These are phyloP conservation scores for Neocatenulostroma microsporum DNA, from an alignment of 2,329 filamentous ascomycete genomes.

Conservation along the genomic window DNA sequence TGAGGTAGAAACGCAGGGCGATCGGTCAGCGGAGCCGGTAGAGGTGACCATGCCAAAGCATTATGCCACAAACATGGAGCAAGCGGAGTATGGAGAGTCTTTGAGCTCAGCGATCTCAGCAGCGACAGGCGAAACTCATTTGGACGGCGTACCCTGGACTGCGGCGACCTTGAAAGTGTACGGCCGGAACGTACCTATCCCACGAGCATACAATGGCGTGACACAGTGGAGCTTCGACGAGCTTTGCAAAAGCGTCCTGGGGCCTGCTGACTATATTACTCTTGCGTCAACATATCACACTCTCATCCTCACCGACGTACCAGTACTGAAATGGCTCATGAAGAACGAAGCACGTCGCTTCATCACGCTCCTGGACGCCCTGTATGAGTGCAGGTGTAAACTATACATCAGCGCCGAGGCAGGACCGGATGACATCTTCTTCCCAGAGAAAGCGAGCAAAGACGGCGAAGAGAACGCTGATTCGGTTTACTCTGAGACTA, in stretches of 20 bases:
- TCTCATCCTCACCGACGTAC: slow-evolving; percentile 63
- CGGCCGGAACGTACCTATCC: slow-evolving; percentile 55
- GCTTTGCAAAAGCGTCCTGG: slow-evolving; percentile 58
- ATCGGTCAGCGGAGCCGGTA: slow-evolving; percentile 13
- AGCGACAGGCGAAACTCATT: slow-evolving; percentile 13
- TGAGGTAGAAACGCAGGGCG: slow-evolving; percentile 1
- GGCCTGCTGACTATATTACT: slow-evolving; percentile 75
- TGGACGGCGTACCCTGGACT: slow-evolving; percentile 31
- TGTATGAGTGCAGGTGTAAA: slow-evolving; percentile 76
- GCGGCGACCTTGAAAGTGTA: slow-evolving; percentile 49
- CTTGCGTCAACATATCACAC: slow-evolving; percentile 74
- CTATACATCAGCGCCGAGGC: slow-evolving; percentile 60
- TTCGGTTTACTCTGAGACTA: slow-evolving; percentile 56
- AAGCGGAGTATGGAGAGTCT: background rate
- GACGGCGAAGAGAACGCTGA: slow-evolving; percentile 32
- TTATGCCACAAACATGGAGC: slow-evolving; percentile 5
- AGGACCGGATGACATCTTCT: slow-evolving; percentile 68
- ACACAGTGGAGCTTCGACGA: slow-evolving; percentile 61
- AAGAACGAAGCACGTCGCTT: slow-evolving; percentile 77
- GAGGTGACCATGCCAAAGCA: slow-evolving; percentile 12
- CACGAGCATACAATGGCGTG: slow-evolving; percentile 50
- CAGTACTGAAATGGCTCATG: slow-evolving; percentile 56
- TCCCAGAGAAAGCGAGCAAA: slow-evolving; percentile 48
- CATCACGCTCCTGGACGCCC: slow-evolving; percentile 70
- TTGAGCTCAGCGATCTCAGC: slow-evolving; percentile 9